Base-by-base conservation (phyloP, 306 rosid genomes). In the Trifolium pratense region DNA sequence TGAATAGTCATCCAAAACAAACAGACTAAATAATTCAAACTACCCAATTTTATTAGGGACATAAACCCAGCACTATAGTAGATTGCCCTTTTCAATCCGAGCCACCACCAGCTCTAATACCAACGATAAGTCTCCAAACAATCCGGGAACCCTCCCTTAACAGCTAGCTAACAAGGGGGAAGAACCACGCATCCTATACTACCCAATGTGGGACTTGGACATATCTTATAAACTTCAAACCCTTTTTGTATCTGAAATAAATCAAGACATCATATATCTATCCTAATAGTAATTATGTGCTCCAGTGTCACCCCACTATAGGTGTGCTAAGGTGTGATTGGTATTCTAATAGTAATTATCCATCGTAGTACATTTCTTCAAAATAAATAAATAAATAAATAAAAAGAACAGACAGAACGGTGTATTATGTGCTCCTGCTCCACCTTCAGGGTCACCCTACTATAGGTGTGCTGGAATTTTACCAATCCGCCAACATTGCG, bases 1-100 rank as follows among this genome's bases (percentile, higher is more conserved):
- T 68, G 69, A 77, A 75, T 64, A 76, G 58, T 81, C 76, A 81
- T 85, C 63, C 84, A 79, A 72, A 75, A 61, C 42, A 79, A 26
- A 71, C 31, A 69, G 40, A 66, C 15, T 66, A 81, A 58, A 55
- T 16, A 36, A 39, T 39, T 37, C 32, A 66, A 73, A 36, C 79
- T 43, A 56, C 55, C 74, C 57, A 78, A 56, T 26, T 57, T 45
- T 70, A 75, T 9, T 29, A 29, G 63, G 37, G 49, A 37, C 34
- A 56, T 9, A 36, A 16, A 72, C 46, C 58, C 26, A 59, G 65
- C 40, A 59, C 40, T 14, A 21, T 11, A 0, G 20, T 29, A 58
- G 64, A 26, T 31, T 6, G 5, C 12, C 64, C 18, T 58, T 14
- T 26, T 15, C 6, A 2, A 58, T 13, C 15, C 7, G 20, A 29